Percentiles rank a stretch among this genome's conserved stretches.
These are phyloP conservation scores for Entoloma clypeatum DNA, from an alignment of 1,284 basidiomycete species.

Conservation along the genomic window DNA sequence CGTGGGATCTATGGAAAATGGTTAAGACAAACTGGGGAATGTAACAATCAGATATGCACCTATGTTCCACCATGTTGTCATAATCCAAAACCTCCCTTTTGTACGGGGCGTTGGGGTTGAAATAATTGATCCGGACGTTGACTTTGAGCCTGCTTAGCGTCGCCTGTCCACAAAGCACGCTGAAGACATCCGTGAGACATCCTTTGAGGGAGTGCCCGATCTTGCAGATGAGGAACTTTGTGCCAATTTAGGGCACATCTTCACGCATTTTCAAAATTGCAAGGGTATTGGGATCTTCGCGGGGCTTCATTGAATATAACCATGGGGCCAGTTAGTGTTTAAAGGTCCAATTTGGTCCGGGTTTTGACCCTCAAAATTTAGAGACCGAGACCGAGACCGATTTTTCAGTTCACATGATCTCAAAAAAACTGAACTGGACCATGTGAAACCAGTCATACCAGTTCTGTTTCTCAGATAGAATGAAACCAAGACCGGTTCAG, in stretches of 20 bases:
- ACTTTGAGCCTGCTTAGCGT: conserved; percentile 1
- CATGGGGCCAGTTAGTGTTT: not conserved
- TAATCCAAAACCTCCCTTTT: conserved; percentile 4
- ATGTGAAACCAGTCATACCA: too few relatives aligned
- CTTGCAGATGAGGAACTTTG: not conserved
- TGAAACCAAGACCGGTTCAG: too few relatives aligned
- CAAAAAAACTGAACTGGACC: too few relatives aligned
- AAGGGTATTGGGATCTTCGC: not conserved
- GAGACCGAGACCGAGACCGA: too few relatives aligned
- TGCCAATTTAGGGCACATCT: not conserved
- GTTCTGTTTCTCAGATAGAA: too few relatives aligned
- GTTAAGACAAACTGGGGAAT: not conserved
- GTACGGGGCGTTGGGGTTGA: conserved; percentile 1
- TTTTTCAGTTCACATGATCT: too few relatives aligned
- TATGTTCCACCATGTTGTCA: conserved; percentile 3
- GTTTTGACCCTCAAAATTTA: too few relatives aligned
- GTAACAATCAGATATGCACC: not conserved
- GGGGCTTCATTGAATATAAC: not conserved
- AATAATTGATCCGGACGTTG: not conserved
- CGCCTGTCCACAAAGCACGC: not conserved
- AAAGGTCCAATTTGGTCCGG: too few relatives aligned
- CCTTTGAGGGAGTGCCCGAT: not conserved
- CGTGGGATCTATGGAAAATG: not conserved
- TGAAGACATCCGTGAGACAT: not conserved
- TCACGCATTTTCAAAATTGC: not conserved